A percentile compares a stretch with the other conserved stretches of the same genome.
These are phyloP conservation scores for Phaffomyces opuntiae DNA, from an alignment of 805 yeast species.

Conservation along the genomic window DNA sequence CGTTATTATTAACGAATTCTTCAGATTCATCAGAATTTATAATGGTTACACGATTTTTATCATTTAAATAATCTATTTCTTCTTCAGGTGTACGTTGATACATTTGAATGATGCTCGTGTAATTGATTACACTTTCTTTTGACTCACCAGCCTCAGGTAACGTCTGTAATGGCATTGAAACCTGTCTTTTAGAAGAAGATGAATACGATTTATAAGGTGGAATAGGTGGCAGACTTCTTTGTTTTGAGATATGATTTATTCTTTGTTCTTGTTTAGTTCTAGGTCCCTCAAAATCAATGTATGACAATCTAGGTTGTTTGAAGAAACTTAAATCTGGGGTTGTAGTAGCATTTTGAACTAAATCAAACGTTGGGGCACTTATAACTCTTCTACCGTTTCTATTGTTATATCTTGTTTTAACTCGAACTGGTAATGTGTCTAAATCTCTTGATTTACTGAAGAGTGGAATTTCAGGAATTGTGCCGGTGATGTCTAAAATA, in stretches of 20 bases:
- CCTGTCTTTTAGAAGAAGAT: not conserved
- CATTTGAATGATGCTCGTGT: slow-evolving; percentile 5
- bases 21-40: not conserved
- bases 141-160: not conserved
- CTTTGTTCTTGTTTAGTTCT: not conserved
- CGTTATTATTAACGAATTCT: not conserved
- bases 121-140: not conserved
- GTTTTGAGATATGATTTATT: not conserved
- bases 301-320: slow-evolving; percentile 5
- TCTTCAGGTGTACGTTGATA: not conserved
- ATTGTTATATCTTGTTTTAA: slow-evolving; percentile 4
- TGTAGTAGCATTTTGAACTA: not conserved
- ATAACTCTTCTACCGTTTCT: slow-evolving; percentile 7
- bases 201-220: not conserved
- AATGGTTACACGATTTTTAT: not conserved
- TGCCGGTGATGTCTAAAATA: slow-evolving; percentile 1
- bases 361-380: slow-evolving; percentile 11
- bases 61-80: not conserved
- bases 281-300: not conserved
- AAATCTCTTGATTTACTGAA: not conserved
- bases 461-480: slow-evolving; percentile 1
- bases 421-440: slow-evolving; percentile 8
- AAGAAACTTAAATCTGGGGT: not conserved
- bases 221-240: not conserved
- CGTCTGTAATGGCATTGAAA: not conserved